Evolutionary conservation across 495 filamentous ascomycete species (phyloP).

Genomic region (Penicillium arizonense): DNA sequence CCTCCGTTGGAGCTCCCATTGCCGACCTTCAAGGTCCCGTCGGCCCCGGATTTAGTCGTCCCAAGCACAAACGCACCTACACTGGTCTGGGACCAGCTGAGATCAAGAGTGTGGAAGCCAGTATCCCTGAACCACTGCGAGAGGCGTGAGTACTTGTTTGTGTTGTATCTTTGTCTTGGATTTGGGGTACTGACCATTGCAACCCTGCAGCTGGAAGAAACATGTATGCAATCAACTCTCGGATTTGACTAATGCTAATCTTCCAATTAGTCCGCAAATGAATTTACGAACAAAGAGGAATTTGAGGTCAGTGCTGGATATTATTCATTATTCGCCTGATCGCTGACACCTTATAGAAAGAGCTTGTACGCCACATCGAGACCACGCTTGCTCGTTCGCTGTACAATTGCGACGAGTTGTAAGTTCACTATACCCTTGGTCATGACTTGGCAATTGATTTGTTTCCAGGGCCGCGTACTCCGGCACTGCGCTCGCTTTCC

Average conservation of each 20-base stretch:
- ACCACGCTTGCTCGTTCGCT: constrained; percentile 94
- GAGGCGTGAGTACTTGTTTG: constrained; percentile 58
- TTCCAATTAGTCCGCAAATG: constrained; percentile 51
- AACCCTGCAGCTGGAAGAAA: constrained; percentile 68
- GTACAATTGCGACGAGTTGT: constrained; percentile 95
- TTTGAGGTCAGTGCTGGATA: constrained; percentile 51
- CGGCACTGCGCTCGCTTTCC: constrained; percentile 84
- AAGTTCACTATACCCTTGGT: constrained; percentile 9
- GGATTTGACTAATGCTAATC: not conserved
- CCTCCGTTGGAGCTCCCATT: constrained; percentile 78
- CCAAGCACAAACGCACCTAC: constrained; percentile 92
- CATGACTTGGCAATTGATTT: not conserved
- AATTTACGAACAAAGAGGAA: constrained; percentile 73
- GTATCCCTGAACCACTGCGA: constrained; percentile 84
- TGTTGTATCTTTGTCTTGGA: not conserved
- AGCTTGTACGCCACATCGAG: constrained; percentile 91
- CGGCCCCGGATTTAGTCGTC: constrained; percentile 67
- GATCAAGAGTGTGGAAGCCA: constrained; percentile 89
- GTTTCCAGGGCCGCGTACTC: constrained; percentile 76
- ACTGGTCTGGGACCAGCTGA: constrained; percentile 88
- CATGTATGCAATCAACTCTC: constrained; percentile 46
- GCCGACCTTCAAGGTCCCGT: constrained; percentile 79
- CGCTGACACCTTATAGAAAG: constrained; percentile 47
- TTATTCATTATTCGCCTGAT: constrained; percentile 4
- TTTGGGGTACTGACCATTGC: constrained; percentile 12